Conservation (phyloP, 805 yeast genomes). For the Saccharomycopsis olivae region DNA sequence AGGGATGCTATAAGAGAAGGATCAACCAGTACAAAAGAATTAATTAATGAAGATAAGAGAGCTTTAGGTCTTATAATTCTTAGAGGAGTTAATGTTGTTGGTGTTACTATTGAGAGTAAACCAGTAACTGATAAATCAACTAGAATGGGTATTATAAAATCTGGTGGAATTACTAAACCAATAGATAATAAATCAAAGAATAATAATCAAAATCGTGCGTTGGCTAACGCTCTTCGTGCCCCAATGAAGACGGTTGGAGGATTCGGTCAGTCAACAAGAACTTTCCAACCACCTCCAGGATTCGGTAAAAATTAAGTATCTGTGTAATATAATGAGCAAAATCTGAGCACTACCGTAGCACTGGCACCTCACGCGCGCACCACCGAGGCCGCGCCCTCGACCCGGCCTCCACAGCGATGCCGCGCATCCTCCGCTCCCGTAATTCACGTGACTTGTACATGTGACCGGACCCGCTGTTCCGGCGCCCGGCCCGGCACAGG, state of each 20-base stretch:
- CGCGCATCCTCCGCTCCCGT: no score
- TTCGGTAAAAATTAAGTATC: conserved; percentile 21
- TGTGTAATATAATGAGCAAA: no score
- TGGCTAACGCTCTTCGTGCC: conserved; percentile 21
- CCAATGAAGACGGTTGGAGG: conserved; percentile 23
- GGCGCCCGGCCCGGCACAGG: neutral
- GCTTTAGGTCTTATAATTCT: conserved; percentile 71
- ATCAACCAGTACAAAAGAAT: conserved; percentile 29
- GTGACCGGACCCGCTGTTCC: no score
- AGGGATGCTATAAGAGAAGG: conserved; percentile 26
- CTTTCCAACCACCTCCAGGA: conserved; percentile 40
- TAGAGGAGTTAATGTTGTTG: conserved; percentile 82
- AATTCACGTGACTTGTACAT: no score
- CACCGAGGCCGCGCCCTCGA: no score
- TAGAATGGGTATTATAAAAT: conserved; percentile 15
- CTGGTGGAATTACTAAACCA: conserved; percentile 25
- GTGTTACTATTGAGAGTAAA: conserved; percentile 24
- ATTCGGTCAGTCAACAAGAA: conserved; percentile 26
- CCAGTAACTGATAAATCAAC: conserved; percentile 22
- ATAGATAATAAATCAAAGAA: conserved; percentile 9
- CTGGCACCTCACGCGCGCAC: no score
- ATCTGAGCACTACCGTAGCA: no score
- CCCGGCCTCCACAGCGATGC: no score
- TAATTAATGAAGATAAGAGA: conserved; percentile 55
- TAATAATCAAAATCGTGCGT: conserved; percentile 6